Conservation (phyloP, 768 basidiomycete genomes). For the Flagelloscypha sp. region DNA sequence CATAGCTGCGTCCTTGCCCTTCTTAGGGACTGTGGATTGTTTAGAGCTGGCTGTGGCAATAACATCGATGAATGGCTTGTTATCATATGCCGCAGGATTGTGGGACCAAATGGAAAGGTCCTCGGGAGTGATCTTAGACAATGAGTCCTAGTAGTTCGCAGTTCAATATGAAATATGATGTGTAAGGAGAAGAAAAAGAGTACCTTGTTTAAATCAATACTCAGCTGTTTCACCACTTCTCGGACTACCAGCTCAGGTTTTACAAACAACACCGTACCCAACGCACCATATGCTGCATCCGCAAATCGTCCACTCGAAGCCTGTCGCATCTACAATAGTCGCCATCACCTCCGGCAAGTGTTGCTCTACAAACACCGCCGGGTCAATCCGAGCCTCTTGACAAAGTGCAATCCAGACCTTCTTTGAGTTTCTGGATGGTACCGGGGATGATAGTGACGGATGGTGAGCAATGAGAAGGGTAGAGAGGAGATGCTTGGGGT, state of each 20-base stretch:
- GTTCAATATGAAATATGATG: no score
- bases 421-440: no score
- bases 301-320: slow-evolving; percentile 42
- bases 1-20: slow-evolving; percentile 84
- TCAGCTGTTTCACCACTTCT: slow-evolving; percentile 58
- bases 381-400: slow-evolving; percentile 61
- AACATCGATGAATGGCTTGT: no score
- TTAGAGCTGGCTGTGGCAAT: slow-evolving; percentile 53
- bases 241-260: slow-evolving; percentile 63
- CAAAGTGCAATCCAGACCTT: slow-evolving; percentile 77
- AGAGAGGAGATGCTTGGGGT: no score
- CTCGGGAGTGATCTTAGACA: neutral
- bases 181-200: slow-evolving; percentile 55
- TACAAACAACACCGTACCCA: slow-evolving; percentile 75
- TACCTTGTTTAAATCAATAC: slow-evolving; percentile 66
- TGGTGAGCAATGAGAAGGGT: slow-evolving; percentile 12
- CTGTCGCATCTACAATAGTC: slow-evolving; percentile 38
- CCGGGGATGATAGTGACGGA: no score
- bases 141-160: no score
- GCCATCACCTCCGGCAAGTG: slow-evolving; percentile 43
- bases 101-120: neutral
- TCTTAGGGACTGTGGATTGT: slow-evolving; percentile 51
- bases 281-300: slow-evolving; percentile 66
- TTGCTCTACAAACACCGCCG: slow-evolving; percentile 45
- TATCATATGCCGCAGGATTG: no score